phyloP scores from a whole-genome alignment of 2,329 filamentous ascomycete genomes.

The Ascosphaera pollenicola region DNA sequence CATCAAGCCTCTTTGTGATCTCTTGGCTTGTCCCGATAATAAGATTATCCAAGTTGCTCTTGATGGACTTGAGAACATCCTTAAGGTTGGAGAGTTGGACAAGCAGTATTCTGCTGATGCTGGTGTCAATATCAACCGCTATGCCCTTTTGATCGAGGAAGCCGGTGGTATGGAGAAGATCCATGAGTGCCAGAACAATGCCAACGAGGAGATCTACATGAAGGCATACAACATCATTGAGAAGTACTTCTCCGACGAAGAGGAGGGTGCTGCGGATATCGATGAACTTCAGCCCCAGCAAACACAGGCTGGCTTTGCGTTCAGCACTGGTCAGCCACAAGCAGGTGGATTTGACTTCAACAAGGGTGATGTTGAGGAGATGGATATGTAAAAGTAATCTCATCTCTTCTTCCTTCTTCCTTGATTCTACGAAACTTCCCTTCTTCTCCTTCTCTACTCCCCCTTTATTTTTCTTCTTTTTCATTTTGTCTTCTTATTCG shows the following conservation, averaged over 20 bases:
- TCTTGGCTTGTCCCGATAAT: conserved; percentile 91
- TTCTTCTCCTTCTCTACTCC: no score
- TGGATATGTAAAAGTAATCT: conserved; percentile 41
- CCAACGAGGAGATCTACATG: conserved; percentile 99
- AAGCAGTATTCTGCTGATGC: conserved; percentile 49
- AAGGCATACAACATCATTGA: conserved; percentile 99
- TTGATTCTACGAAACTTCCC: no score
- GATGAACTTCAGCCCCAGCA: conserved; percentile 56
- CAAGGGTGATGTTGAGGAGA: conserved; percentile 32
- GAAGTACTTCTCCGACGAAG: conserved; percentile 99
- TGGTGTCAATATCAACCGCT: conserved; percentile 55
- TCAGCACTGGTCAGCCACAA: conserved; percentile 40
- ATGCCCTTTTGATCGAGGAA: conserved; percentile 95
- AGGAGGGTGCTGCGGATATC: conserved; percentile 56
- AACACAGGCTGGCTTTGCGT: conserved; percentile 55
- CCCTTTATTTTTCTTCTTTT: no score
- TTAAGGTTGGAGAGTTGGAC: conserved; percentile 98
- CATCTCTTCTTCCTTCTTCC: neutral
- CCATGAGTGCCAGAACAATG: conserved; percentile 98
- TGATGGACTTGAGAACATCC: conserved; percentile 94
- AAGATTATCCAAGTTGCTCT: conserved; percentile 99
- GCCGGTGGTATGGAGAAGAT: conserved; percentile 99
- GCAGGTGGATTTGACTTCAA: conserved; percentile 81
- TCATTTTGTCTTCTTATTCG: no score
- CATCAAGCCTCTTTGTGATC: conserved; percentile 92